A percentile compares a stretch with the other conserved stretches of the same genome.
Evolutionary conservation across 2,329 filamentous ascomycete species (phyloP).

Genomic region (Pseudohalonectria lignicola): DNA sequence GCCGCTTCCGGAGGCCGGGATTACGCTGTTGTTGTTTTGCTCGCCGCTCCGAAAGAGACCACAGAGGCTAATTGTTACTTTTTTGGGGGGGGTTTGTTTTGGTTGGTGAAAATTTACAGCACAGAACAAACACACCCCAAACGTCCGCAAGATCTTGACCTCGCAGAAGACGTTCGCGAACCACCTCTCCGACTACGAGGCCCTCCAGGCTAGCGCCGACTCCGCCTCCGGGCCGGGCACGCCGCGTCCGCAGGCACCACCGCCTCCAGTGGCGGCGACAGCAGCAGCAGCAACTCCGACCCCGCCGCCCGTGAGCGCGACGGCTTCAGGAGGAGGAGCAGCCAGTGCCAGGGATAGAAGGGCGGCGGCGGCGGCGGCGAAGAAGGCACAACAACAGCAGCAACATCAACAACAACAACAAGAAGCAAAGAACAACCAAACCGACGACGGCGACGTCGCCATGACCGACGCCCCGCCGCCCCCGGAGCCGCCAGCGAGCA

Average conservation of each 20-base stretch:
- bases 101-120: constrained; percentile 17
- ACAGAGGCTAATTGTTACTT: too few relatives aligned
- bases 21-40: too few relatives aligned
- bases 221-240: constrained; percentile 17
- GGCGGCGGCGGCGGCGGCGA: constrained; percentile 3
- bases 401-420: not conserved
- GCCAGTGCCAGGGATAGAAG: not conserved
- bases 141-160: constrained; percentile 65
- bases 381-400: not conserved
- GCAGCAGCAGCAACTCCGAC: constrained; percentile 19
- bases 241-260: constrained; percentile 8
- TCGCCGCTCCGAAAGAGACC: too few relatives aligned
- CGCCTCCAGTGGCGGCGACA: constrained; percentile 1
- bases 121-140: constrained; percentile 50
- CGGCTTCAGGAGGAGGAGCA: not conserved
- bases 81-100: too few relatives aligned
- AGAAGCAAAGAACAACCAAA: too few relatives aligned
- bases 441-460: constrained; percentile 18
- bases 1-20: too few relatives aligned
- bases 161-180: constrained; percentile 78
- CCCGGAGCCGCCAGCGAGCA: constrained; percentile 4
- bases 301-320: constrained; percentile 1
- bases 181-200: constrained; percentile 70
- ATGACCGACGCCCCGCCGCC: constrained; percentile 25
- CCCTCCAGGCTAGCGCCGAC: constrained; percentile 37